phyloP scores from a whole-genome alignment of 2,329 filamentous ascomycete genomes.

The Parascedosporium putredinis region DNA sequence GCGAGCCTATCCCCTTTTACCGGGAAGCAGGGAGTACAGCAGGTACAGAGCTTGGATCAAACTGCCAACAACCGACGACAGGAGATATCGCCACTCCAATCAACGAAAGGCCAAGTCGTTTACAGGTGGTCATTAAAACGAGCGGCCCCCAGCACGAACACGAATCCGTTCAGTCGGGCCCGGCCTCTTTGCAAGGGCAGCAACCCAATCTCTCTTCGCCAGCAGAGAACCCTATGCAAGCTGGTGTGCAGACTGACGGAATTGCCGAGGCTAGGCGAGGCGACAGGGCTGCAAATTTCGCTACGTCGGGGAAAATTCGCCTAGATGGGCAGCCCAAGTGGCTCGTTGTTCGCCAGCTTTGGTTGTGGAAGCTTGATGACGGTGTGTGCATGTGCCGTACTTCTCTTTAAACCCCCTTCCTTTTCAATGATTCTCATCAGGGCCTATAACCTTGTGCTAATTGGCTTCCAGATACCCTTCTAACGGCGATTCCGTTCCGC shows the following conservation, averaged over 20 bases:
- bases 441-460: no score
- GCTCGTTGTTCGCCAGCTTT: conserved; percentile 13
- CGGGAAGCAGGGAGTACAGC: conserved; percentile 6
- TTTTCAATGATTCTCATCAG: no score
- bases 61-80: conserved; percentile 7
- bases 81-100: background rate
- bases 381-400: conserved; percentile 8
- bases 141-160: background rate
- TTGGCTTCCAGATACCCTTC: conserved; percentile 10
- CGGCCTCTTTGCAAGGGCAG: no score
- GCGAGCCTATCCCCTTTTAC: conserved; percentile 6
- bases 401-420: background rate
- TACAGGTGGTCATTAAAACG: conserved; percentile 7
- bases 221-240: background rate
- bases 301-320: conserved; percentile 1
- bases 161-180: no score
- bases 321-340: conserved; percentile 2
- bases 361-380: conserved; percentile 15
- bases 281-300: background rate
- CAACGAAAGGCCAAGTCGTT: conserved; percentile 10
- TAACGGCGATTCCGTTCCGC: conserved; percentile 11
- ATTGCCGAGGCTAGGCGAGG: background rate
- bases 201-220: background rate
- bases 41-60: conserved; percentile 10
- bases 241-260: background rate